Evolutionary conservation across 208 protist genomes (phyloP).

Genomic region (Porcisia hertigi): DNA sequence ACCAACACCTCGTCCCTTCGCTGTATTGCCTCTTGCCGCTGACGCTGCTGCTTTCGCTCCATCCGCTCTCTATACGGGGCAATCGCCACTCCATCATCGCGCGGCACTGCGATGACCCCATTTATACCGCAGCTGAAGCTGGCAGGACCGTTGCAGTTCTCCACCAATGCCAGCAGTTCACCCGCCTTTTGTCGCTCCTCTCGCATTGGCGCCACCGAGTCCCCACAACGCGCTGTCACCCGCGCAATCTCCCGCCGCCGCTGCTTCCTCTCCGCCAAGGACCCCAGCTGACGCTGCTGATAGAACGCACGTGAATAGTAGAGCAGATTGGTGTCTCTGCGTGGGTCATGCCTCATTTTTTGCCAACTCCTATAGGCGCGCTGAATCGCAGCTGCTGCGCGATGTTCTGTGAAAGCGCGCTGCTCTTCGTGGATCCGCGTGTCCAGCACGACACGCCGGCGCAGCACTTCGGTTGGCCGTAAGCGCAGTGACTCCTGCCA

Average conservation of each 20-base stretch:
- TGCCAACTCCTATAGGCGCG: slow-evolving; percentile 57
- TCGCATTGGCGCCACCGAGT: slow-evolving; percentile 20
- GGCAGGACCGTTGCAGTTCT: neutral
- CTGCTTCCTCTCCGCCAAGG: slow-evolving; percentile 27
- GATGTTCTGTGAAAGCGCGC: slow-evolving; percentile 30
- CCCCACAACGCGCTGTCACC: slow-evolving; percentile 38
- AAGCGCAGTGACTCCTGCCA: slow-evolving; percentile 48
- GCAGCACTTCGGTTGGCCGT: slow-evolving; percentile 51
- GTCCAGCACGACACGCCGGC: slow-evolving; percentile 47
- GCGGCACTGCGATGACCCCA: neutral
- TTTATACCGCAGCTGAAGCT: neutral
- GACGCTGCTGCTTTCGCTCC: slow-evolving; percentile 15
- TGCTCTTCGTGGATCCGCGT: slow-evolving; percentile 36
- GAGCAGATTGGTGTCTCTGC: slow-evolving; percentile 49
- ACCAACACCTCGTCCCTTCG: slow-evolving; percentile 50
- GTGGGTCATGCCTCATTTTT: slow-evolving; percentile 36
- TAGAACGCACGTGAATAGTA: slow-evolving; percentile 47
- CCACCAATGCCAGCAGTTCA: neutral
- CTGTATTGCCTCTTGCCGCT: slow-evolving; percentile 37
- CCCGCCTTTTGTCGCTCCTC: slow-evolving; percentile 5
- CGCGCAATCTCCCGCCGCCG: slow-evolving; percentile 16
- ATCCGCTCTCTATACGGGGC: neutral
- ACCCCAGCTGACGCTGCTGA: slow-evolving; percentile 48
- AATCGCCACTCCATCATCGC: neutral
- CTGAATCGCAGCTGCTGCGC: slow-evolving; percentile 69